phyloP scores from a whole-genome alignment of 2,329 filamentous ascomycete species.

The Nannizzia gypsea region DNA sequence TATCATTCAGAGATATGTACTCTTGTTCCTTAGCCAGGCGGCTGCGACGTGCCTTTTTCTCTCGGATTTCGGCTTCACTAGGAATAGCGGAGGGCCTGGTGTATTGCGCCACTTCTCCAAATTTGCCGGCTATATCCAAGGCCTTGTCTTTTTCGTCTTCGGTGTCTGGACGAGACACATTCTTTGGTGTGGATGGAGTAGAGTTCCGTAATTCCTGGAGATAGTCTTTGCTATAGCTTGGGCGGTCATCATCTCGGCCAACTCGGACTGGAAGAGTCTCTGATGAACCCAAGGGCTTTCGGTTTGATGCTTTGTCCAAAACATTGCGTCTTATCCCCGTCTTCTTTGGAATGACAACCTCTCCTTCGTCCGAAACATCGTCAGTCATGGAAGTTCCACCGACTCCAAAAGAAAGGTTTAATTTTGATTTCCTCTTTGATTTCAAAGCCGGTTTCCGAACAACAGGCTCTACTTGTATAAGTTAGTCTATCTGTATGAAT shows the following conservation, averaged over 20 bases:
- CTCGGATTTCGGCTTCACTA: constrained; percentile 71
- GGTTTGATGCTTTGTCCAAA: constrained; percentile 53
- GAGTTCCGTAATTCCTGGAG: constrained; percentile 74
- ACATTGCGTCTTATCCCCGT: constrained; percentile 51
- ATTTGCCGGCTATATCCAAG: constrained; percentile 38
- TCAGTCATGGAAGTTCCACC: constrained; percentile 21
- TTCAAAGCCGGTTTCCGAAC: constrained; percentile 5
- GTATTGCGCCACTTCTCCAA: constrained; percentile 31
- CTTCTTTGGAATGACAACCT: constrained; percentile 51
- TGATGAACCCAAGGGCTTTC: constrained; percentile 42
- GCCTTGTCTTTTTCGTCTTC: constrained; percentile 31
- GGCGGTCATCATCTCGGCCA: constrained; percentile 55
- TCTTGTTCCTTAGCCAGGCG: constrained; percentile 60
- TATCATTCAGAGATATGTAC: constrained; percentile 31
- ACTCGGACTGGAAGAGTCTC: constrained; percentile 47
- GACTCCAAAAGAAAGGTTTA: constrained; percentile 8
- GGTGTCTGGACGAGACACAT: constrained; percentile 25
- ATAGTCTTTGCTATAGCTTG: constrained; percentile 76
- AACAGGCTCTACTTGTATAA: background rate
- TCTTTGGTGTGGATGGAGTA: constrained; percentile 69
- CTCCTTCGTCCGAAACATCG: constrained; percentile 42
- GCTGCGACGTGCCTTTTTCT: constrained; percentile 82
- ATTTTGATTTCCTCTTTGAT: constrained; percentile 8
- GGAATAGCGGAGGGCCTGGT: constrained; percentile 47
- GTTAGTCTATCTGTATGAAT: background rate